A percentile compares a stretch with the other conserved stretches of the same genome.
Conservation (phyloP, 1,284 basidiomycete species). For the Fistulinella cinereoalba region DNA sequence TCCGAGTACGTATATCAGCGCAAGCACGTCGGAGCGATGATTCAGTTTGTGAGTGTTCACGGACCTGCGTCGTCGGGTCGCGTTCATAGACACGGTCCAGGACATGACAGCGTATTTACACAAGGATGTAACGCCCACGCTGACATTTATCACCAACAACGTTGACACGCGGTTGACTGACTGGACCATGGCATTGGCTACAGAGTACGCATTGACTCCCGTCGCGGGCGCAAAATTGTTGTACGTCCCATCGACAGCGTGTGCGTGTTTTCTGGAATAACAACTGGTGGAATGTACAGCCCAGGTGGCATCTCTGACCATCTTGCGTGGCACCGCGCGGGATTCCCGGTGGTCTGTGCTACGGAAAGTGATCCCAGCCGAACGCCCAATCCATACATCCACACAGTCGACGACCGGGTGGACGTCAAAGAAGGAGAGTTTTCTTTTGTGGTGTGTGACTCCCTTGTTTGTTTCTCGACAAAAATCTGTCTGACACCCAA, state of each 20-base stretch:
- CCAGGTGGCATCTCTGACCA: slow-evolving; percentile 19
- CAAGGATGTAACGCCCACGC: slow-evolving; percentile 76
- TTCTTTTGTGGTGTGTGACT: slow-evolving; percentile 78
- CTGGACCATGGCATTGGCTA: slow-evolving; percentile 10
- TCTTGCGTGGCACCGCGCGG: slow-evolving; percentile 17
- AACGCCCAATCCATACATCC: slow-evolving; percentile 75
- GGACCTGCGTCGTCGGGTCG: not conserved
- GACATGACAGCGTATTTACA: slow-evolving; percentile 97
- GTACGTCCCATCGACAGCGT: slow-evolving; percentile 6
- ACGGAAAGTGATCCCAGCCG: slow-evolving; percentile 60
- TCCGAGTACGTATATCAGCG: slow-evolving; percentile 64
- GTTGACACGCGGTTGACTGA: slow-evolving; percentile 13
- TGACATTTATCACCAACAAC: slow-evolving; percentile 73
- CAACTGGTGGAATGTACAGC: not conserved
- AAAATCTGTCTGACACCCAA: not conserved
- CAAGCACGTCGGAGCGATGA: slow-evolving; percentile 80
- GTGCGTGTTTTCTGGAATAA: not conserved
- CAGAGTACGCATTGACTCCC: slow-evolving; percentile 3
- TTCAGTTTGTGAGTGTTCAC: slow-evolving; percentile 50
- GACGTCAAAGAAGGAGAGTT: slow-evolving; percentile 51
- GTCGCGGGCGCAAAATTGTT: slow-evolving; percentile 7
- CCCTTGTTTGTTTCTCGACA: no score
- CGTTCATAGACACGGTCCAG: slow-evolving; percentile 40
- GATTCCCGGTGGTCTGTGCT: slow-evolving; percentile 13
- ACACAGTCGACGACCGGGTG: slow-evolving; percentile 60